These are phyloP conservation scores for Epichloe elymi DNA, from an alignment of 2,329 filamentous ascomycete species.

Conservation along the genomic window DNA sequence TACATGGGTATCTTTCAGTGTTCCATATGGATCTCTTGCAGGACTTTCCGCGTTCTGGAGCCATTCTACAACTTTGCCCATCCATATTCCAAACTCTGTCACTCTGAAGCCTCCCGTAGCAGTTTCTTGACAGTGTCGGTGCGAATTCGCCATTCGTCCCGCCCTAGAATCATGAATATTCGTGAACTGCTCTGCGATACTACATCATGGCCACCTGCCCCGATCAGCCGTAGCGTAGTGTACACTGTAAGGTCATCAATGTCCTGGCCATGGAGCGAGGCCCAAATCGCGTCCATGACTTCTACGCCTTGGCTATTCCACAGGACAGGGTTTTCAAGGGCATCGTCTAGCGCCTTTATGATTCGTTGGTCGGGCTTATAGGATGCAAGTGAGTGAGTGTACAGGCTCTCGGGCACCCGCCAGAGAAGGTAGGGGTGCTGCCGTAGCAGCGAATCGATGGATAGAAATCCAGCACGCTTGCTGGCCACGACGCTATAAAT, in stretches of 20 bases:
- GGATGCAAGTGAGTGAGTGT: constrained; percentile 14
- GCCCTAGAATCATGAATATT: constrained; percentile 22
- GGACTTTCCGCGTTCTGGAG: too few relatives aligned
- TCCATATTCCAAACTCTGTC: neutral
- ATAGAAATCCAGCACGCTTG: constrained; percentile 14
- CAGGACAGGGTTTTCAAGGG: constrained; percentile 7
- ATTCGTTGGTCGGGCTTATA: constrained; percentile 9
- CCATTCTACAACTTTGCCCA: neutral
- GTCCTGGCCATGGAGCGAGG: constrained; percentile 6
- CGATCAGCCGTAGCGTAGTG: constrained; percentile 18
- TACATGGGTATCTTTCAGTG: too few relatives aligned
- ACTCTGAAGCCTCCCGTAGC: constrained; percentile 1
- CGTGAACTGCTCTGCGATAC: constrained; percentile 15
- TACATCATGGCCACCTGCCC: constrained; percentile 17
- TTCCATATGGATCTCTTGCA: too few relatives aligned
- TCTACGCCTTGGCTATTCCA: constrained; percentile 8
- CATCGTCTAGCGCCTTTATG: constrained; percentile 13
- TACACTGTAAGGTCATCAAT: constrained; percentile 13
- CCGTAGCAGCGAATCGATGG: constrained; percentile 10
- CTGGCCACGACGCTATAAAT: constrained; percentile 10
- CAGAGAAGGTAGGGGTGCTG: constrained; percentile 26
- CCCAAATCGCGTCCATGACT: constrained; percentile 10
- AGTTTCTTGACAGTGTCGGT: constrained; percentile 12
- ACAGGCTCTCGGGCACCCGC: constrained; percentile 19
- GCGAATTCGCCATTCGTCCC: constrained; percentile 21